Base-by-base conservation (phyloP, 441 rosid species). In the Syzygium syzygioides region DNA sequence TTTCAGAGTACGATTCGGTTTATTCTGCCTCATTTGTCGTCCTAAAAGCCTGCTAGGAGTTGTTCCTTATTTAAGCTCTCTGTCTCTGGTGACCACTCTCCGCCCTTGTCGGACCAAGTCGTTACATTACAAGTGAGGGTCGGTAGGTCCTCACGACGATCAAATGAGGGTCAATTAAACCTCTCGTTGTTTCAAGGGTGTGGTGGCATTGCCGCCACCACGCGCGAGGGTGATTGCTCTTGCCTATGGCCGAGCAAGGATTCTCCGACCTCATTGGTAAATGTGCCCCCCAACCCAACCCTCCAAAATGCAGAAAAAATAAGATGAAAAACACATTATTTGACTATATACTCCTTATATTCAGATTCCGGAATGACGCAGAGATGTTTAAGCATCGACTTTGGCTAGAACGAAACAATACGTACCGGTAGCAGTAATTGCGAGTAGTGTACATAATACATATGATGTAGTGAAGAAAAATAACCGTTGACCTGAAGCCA, bases 101-200 rank as follows among this genome's bases (percentile, higher is more conserved):
- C 37, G 4, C 37, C 37, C 37, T 37, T 37, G 37, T 37, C 37
- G 37, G 37, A 37, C 37, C 37, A 37, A 37, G 37, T 37, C 37
- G 37, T 37, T 37, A 37, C 37, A 37, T 37, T 37, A 37, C 37
- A 37, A 37, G 37, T 37, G 37, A 59, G 15, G n/a, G 14, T 57
- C 1, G 0, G 62, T 0, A 0, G 1, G 1, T 57, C 30, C 64
- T 59, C 13, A 37, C 4, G 37, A 37, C 37, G 37, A 37, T 37
- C 37, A 37, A 37, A 37, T 4, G 37, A 37, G 37, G 37, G 37
- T 37, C 37, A 37, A 37, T 37, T 55, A 17, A 17, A 55, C 23
- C 56, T 18, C 23, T 1, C 4, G 34, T 37, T 3, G 41, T 37
- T 30, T 8, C 3, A 30, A 2, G 23, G 1, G 0, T 6, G 5